Base-by-base conservation (phyloP, 2,329 filamentous ascomycete species). In the Penicillium sp. region DNA sequence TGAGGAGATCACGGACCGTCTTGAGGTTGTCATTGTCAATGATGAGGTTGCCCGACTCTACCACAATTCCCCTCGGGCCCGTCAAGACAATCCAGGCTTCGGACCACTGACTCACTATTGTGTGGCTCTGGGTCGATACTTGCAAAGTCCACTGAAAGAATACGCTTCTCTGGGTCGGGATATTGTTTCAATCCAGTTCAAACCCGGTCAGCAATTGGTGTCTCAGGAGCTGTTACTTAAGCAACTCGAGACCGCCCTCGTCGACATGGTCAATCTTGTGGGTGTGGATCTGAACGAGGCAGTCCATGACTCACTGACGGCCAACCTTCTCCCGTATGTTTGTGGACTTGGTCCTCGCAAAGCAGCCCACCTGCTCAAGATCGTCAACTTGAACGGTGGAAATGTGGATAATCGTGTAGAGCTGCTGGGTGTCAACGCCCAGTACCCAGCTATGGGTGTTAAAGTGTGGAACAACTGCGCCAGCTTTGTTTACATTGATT, bases 21-120 rank as follows among this genome's bases (percentile, higher is more conserved):
- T 99, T 29, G 93, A 98, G 58, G 89, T 98, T 10, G 82, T 98
- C 29, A 86, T 96, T 54, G 90, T 97, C 61, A 97, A 98, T 67
- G 95, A 99, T 67, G 95, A 99, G 77, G 92, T 97, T 50, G 95
- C 95, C n/a, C 87, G 95, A 45, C 84, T 98, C 4, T 99, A 97
- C 78, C 93, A 97, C 75, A 91, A 92, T 67, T 97, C 92, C 72
- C 85, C 88, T 14, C 87, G 93, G 43, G 93, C 90, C 11, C 81
- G 85, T 49, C 79, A 84, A 11, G 93, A 98, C 62, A 91, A 96
- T 70, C 92, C 95, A 6, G 88, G 88, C 13, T 82, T 96, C 29
- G 85, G 86, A 53, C 86, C 91, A 7, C 81, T 96, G 51, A 91
- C 89, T 1, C 86, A 92, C 67, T 99, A 99, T 77, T 96, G 93